Evolutionary conservation across 345 rosid genomes (phyloP).

Genomic region (Punica granatum): DNA sequence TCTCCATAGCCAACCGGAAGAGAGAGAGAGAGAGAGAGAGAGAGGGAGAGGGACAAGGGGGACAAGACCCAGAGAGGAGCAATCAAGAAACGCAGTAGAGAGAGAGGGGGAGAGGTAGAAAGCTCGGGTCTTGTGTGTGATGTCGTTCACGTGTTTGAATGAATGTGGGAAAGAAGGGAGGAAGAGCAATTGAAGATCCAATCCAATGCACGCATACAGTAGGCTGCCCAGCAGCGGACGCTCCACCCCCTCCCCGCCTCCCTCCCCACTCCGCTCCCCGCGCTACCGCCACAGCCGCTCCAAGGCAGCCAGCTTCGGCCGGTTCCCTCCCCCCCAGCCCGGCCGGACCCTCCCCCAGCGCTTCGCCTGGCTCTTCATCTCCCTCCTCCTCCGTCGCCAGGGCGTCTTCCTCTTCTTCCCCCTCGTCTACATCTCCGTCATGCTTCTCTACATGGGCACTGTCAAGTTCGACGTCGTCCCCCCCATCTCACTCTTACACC

Average conservation of each 20-base stretch:
- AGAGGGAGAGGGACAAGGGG: background rate
- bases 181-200: background rate
- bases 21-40: background rate
- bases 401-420: slow-evolving; percentile 92
- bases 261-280: slow-evolving; percentile 89
- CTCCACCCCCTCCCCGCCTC: slow-evolving; percentile 92
- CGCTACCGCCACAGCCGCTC: slow-evolving; percentile 66
- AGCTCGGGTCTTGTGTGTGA: background rate
- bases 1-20: background rate
- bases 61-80: background rate
- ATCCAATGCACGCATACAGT: slow-evolving; percentile 56
- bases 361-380: slow-evolving; percentile 73
- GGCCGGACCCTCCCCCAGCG: slow-evolving; percentile 65
- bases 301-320: slow-evolving; percentile 42
- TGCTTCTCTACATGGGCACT: slow-evolving; percentile 94
- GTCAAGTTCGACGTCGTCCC: slow-evolving; percentile 81
- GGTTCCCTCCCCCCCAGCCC: slow-evolving; percentile 51
- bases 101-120: background rate
- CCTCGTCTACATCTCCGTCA: slow-evolving; percentile 81
- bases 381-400: slow-evolving; percentile 88
- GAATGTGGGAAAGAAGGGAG: background rate
- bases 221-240: slow-evolving; percentile 90
- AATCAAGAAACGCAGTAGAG: background rate
- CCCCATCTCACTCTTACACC: slow-evolving; percentile 42
- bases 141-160: no score